Percentiles rank a stretch among this genome's conserved stretches.
Conservation (phyloP, 768 basidiomycete genomes). For the Hygrophoropsis aurantiaca region DNA sequence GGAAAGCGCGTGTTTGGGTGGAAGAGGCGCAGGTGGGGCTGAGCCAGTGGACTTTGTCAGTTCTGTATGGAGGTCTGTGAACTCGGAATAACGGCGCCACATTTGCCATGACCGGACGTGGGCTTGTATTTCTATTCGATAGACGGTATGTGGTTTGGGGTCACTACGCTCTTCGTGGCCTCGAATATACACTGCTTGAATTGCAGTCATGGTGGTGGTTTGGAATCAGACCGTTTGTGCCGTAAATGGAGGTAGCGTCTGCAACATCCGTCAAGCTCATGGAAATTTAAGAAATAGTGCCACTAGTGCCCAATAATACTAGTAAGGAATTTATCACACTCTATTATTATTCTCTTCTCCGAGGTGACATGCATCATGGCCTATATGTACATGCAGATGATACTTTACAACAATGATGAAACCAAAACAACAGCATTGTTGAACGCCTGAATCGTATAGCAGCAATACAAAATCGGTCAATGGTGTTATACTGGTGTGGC, state of each 20-base stretch:
- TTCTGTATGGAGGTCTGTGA: constrained; percentile 82
- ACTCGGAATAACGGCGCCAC: constrained; percentile 94
- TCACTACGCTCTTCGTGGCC: constrained; percentile 63
- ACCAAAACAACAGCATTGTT: background rate
- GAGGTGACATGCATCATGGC: constrained; percentile 10
- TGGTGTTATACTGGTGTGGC: constrained; percentile 10
- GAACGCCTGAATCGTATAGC: background rate
- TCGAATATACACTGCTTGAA: constrained; percentile 73
- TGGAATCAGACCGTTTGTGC: background rate
- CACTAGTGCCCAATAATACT: constrained; percentile 6
- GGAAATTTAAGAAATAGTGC: background rate
- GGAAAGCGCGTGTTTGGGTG: constrained; percentile 80
- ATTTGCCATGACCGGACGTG: constrained; percentile 92
- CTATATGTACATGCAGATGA: constrained; percentile 3
- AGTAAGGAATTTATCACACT: background rate
- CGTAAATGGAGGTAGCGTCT: too few relatives aligned
- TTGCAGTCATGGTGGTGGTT: constrained; percentile 55
- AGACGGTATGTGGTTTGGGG: constrained; percentile 82
- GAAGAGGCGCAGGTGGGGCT: constrained; percentile 78
- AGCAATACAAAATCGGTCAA: too few relatives aligned
- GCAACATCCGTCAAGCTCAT: background rate
- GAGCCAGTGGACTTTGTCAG: constrained; percentile 76
- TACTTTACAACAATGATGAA: constrained; percentile 7
- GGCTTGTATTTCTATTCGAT: constrained; percentile 81
- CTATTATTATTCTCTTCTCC: constrained; percentile 11